Evolutionary conservation across 192 early-diverging fungal species (phyloP).

Genomic region (Entomortierella chlamydospora): DNA sequence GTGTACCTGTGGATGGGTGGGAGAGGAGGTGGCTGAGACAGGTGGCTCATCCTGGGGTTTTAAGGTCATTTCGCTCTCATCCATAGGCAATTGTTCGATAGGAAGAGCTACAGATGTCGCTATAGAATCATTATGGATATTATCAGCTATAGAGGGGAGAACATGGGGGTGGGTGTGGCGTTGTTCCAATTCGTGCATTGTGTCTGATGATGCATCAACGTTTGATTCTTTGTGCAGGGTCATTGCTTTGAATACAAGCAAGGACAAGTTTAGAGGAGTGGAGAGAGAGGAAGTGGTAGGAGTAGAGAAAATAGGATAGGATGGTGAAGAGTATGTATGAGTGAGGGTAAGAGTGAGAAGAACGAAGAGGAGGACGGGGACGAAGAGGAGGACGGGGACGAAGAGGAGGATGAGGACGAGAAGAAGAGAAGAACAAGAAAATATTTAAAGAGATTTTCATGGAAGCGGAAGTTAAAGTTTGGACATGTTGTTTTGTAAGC

Average conservation of each 20-base stretch:
- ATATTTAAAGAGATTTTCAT: too few species aligned
- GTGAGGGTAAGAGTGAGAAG: not conserved
- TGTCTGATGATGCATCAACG: not conserved
- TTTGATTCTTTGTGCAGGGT: not conserved
- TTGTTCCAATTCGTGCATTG: slow-evolving; percentile 9
- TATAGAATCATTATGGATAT: slow-evolving; percentile 19
- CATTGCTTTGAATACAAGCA: not conserved
- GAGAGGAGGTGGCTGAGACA: not conserved
- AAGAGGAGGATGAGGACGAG: too few species aligned
- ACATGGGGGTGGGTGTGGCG: not conserved
- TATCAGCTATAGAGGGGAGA: not conserved
- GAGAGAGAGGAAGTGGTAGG: not conserved
- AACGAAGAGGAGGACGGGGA: not conserved
- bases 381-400: too few species aligned
- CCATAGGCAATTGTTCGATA: not conserved
- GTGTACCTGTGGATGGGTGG: not conserved
- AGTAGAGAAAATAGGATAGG: slow-evolving; percentile 1
- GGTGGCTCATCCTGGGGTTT: not conserved
- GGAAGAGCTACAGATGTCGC: slow-evolving; percentile 1
- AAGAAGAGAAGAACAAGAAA: too few species aligned
- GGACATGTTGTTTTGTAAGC: too few species aligned
- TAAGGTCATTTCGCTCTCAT: not conserved
- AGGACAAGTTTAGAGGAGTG: not conserved
- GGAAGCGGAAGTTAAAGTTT: not conserved
- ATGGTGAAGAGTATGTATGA: not conserved